These are phyloP conservation scores for Baudoinia panamericana DNA, from an alignment of 495 filamentous ascomycete species.

Conservation along the genomic window DNA sequence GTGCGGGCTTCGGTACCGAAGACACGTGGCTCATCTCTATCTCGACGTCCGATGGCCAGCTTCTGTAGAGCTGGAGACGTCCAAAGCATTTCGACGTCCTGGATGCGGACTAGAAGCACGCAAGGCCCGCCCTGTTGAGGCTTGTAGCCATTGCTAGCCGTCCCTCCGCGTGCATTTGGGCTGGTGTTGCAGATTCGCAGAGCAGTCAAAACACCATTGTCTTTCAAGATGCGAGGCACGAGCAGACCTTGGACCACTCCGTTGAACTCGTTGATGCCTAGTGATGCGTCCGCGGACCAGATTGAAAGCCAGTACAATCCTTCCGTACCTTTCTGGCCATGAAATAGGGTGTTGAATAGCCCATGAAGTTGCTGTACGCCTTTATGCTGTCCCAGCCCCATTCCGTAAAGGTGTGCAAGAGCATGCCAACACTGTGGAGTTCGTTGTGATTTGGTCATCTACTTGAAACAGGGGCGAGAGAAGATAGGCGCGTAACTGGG, in stretches of 20 bases:
- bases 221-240: slow-evolving; percentile 2
- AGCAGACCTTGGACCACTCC: slow-evolving; percentile 1
- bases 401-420: too few relatives aligned
- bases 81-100: slow-evolving; percentile 9
- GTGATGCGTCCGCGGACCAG: slow-evolving; percentile 8
- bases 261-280: slow-evolving; percentile 3
- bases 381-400: slow-evolving; percentile 6
- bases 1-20: slow-evolving; percentile 6
- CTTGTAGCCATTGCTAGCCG: neutral
- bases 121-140: slow-evolving; percentile 8
- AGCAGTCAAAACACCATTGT: slow-evolving; percentile 2
- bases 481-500: too few relatives aligned
- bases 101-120: slow-evolving; percentile 1
- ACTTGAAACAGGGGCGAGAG: too few relatives aligned
- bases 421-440: too few relatives aligned
- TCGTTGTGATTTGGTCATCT: too few relatives aligned
- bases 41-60: neutral
- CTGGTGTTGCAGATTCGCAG: slow-evolving; percentile 3
- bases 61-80: slow-evolving; percentile 5
- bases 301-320: slow-evolving; percentile 8
- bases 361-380: slow-evolving; percentile 2
- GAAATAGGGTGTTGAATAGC: slow-evolving; percentile 2
- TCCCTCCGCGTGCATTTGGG: slow-evolving; percentile 8
- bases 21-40: neutral
- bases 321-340: neutral